A percentile compares a stretch with the other conserved stretches of the same genome.
Evolutionary conservation across 768 basidiomycete species (phyloP).

Genomic region (Leucocoprinus leucothites): DNA sequence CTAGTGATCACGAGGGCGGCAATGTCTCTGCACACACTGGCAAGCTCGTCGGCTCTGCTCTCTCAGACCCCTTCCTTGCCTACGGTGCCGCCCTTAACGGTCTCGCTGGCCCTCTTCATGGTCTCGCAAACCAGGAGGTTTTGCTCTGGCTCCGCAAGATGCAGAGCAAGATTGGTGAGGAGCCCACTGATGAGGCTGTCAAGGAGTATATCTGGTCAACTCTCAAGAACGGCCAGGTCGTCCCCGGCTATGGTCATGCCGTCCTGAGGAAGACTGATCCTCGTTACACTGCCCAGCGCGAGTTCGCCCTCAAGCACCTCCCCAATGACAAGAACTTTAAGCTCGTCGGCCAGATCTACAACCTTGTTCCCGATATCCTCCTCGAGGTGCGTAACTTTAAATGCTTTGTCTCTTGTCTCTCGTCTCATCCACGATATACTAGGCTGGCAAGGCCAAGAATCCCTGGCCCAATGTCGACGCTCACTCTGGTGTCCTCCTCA

Average conservation of each 20-base stretch:
- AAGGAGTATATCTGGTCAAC: conserved; percentile 95
- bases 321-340: conserved; percentile 90
- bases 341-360: conserved; percentile 87
- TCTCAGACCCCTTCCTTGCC: conserved; percentile 96
- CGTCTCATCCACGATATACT: neutral
- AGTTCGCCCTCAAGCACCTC: conserved; percentile 84
- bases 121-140: conserved; percentile 97
- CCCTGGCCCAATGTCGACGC: conserved; percentile 98
- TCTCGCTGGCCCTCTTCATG: conserved; percentile 95
- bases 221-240: conserved; percentile 88
- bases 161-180: conserved; percentile 84
- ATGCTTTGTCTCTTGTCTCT: neutral
- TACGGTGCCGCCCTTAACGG: conserved; percentile 93
- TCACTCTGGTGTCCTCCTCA: conserved; percentile 88
- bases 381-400: conserved; percentile 52
- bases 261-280: conserved; percentile 91
- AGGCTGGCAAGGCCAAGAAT: conserved; percentile 92
- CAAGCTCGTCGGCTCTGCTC: conserved; percentile 90
- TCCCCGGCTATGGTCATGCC: conserved; percentile 90
- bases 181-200: conserved; percentile 82
- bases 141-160: conserved; percentile 93
- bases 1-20: conserved; percentile 94
- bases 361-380: conserved; percentile 86
- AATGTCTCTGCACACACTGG: conserved; percentile 97
- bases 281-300: conserved; percentile 86